Evolutionary conservation across 495 filamentous ascomycete genomes (phyloP), one percentile per base, ranked within the genome.

Genomic region (Antarctomyces pellizariae): DNA sequence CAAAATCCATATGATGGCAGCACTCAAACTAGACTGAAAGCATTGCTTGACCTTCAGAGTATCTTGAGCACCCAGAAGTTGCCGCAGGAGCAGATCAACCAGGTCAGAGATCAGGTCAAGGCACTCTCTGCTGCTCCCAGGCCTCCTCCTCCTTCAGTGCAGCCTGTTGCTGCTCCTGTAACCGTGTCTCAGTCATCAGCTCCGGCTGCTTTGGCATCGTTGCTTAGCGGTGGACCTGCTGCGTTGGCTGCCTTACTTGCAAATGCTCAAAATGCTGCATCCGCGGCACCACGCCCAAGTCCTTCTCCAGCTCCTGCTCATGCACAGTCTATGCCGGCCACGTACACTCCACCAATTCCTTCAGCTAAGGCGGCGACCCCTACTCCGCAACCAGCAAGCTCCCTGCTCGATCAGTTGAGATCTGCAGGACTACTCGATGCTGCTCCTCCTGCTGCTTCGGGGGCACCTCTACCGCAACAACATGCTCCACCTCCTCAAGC

Each of bases 1-100:
- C 61, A 61, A 26, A 73, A 67, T 46, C 71, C 67, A 20, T 61
- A 64, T 51, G 75, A 92, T 54, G 50, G 56, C 46, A 62, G 64
- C 42, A 58, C 71, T 36, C 71, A 80, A 49, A 66, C 64, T 33
- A 73, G 71, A 40, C 49, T 95, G 41, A 75, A 83, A 47, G 79
- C 83, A 11, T 60, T 95, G 37, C 50, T 89, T 47, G 78, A 84
- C 47, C 62, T 95, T 35, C 73, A 92, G 51, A 62, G 47, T 24
- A 68, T 91, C 41, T 52, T 95, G 48, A 62, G 74, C 41, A 68
- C 56, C 36, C 75, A 77, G 42, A 64, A 78, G 39, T 62, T 91
- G 39, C 67, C 75, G 24, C 71, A 67, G 42, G 67, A 80, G 37
- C 70, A 89, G 52, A 57, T 92, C 37, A 67, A 67, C 46, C 57